Evolutionary conservation across 768 basidiomycete genomes (phyloP), one percentile per base, ranked within the genome.

Genomic region (Candolleomyces eurysporus): DNA sequence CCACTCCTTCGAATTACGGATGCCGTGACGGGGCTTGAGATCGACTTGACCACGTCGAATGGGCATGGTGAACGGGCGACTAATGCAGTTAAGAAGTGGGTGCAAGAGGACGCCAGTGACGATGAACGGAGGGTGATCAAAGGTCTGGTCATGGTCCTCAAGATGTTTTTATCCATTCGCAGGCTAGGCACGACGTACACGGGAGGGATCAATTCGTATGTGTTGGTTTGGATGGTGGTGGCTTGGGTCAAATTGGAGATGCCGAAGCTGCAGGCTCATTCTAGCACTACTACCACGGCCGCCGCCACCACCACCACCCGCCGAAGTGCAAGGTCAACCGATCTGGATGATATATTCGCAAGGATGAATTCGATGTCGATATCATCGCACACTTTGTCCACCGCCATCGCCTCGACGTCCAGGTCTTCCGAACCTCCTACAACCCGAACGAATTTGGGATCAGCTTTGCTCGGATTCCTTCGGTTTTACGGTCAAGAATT

Each of bases 211-310:
- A 69, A 72, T 43, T 69, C 69, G 32, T 69, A 70, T 31, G 53
- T 69, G 19, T 56, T 72, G 49, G 65, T 70, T 7, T 72, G 71
- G 71, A 68, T 72, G 71, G 69, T 72, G 4, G 67, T 72, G 0
- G 68, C 69, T 13, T 72, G 68, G 69, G 69, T 68, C 14, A 56
- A 67, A 11, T 62, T 70, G n/a, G 69, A 70, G 48, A 64, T 66
- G 67, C 66, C 65, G 14, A 69, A 67, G 36, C 2, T 36, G 8
- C 36, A 36, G 6, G 36, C 36, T 36, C 36, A 6, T 43, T 2
- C 40, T 8, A 16, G 36, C 30, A 45, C 21, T 7, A 11, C 21
- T 8, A 19, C 2, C 6, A 11, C 32, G 48, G 17, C 40, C 16
- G 4, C 50, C 30, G 46, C 21, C 14, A 11, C 21, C 13, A 19